Evolutionary conservation across 2,329 filamentous ascomycete species (phyloP).

Genomic region (Ceratocystis destructans): DNA sequence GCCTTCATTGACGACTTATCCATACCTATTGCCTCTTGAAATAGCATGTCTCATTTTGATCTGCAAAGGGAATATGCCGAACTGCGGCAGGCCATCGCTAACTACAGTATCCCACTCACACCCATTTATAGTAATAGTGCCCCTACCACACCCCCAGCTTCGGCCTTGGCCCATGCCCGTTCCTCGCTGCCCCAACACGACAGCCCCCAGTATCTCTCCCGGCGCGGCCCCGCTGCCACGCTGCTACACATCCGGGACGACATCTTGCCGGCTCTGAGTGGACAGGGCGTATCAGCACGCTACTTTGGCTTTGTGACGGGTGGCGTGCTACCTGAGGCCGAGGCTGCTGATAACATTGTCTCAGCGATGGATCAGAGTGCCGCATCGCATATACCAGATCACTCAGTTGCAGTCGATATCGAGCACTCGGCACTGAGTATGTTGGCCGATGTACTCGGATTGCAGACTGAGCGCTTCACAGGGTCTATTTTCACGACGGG

Average conservation of each 20-base stretch:
- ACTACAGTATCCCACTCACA: not conserved
- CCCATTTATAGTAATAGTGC: not conserved
- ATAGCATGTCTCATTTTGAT: conserved; percentile 3
- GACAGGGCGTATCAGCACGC: conserved; percentile 46
- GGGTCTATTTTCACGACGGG: conserved; percentile 44
- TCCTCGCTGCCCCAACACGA: not conserved
- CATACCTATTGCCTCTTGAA: not conserved
- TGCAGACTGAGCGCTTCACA: conserved; percentile 47
- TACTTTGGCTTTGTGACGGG: conserved; percentile 90
- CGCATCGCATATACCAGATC: conserved; percentile 62
- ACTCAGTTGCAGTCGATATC: conserved; percentile 62
- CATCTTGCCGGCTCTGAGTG: conserved; percentile 49
- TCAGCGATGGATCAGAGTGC: conserved; percentile 72
- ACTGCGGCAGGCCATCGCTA: not conserved
- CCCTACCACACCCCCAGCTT: not conserved
- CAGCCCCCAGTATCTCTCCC: not conserved
- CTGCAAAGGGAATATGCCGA: conserved; percentile 12
- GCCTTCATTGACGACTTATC: not conserved
- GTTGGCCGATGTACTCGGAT: conserved; percentile 50
- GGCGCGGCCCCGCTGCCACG: not conserved
- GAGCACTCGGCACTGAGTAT: conserved; percentile 60
- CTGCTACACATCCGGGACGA: conserved; percentile 31
- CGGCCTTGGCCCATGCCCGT: conserved; percentile 1
- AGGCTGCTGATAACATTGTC: conserved; percentile 74
- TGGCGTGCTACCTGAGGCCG: conserved; percentile 62